These are phyloP conservation scores for Hyaloscypha variabilis DNA, from an alignment of 495 filamentous ascomycete species.

Conservation along the genomic window DNA sequence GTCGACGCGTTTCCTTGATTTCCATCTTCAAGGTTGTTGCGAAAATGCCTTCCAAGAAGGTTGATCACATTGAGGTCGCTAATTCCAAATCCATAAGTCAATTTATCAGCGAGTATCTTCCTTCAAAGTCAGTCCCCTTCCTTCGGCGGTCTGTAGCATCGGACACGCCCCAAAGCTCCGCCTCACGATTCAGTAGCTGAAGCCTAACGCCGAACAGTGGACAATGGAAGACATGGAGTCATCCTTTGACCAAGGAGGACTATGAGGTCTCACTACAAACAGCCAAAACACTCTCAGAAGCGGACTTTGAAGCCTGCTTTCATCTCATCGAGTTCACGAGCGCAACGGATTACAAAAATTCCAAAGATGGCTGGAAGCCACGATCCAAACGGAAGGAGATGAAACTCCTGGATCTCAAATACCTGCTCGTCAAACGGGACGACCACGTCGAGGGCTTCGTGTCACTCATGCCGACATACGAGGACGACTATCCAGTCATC, in stretches of 20 bases:
- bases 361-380: slow-evolving; percentile 70
- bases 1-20: slow-evolving; percentile 5
- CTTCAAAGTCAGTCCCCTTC: slow-evolving; percentile 37
- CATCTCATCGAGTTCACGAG: slow-evolving; percentile 72
- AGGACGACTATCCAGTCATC: slow-evolving; percentile 71
- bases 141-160: neutral
- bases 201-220: slow-evolving; percentile 24
- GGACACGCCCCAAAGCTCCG: neutral
- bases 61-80: slow-evolving; percentile 41
- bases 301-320: slow-evolving; percentile 69
- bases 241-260: slow-evolving; percentile 39
- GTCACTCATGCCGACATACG: slow-evolving; percentile 83
- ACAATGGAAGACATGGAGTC: slow-evolving; percentile 43
- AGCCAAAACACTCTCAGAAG: slow-evolving; percentile 45
- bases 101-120: slow-evolving; percentile 48
- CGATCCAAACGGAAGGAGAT: slow-evolving; percentile 74
- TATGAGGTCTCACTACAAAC: slow-evolving; percentile 51
- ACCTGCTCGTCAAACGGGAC: slow-evolving; percentile 55
- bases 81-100: slow-evolving; percentile 46
- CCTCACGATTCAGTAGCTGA: neutral
- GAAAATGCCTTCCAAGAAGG: neutral
- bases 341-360: slow-evolving; percentile 63
- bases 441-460: slow-evolving; percentile 62
- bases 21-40: neutral
- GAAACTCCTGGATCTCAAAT: slow-evolving; percentile 69